A percentile compares a stretch with the other conserved stretches of the same genome.
These are phyloP conservation scores for Alternaria longipes DNA, from an alignment of 2,329 filamentous ascomycete genomes.

Conservation along the genomic window DNA sequence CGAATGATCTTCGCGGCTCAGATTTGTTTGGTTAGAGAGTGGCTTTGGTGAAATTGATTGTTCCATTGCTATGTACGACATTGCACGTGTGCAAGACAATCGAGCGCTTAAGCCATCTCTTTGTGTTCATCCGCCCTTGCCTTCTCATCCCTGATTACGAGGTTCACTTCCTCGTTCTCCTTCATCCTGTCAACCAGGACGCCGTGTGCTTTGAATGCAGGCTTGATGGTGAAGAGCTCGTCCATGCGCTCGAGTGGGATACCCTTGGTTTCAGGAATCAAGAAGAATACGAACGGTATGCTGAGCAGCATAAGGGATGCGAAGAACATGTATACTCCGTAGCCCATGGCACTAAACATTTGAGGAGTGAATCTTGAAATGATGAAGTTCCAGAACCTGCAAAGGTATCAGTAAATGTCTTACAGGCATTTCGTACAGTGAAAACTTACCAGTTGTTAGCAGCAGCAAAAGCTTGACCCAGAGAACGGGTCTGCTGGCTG, in stretches of 20 bases:
- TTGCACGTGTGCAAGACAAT: neutral
- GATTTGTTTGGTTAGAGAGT: neutral
- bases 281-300: conserved; percentile 52
- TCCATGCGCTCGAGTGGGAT: conserved; percentile 60
- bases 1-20: neutral
- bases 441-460: conserved; percentile 71
- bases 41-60: neutral
- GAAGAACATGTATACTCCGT: conserved; percentile 59
- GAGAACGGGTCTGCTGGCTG: conserved; percentile 68
- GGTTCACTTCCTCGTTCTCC: conserved; percentile 46
- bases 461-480: conserved; percentile 63
- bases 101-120: conserved; percentile 16
- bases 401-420: neutral
- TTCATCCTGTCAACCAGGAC: conserved; percentile 52
- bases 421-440: neutral
- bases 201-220: conserved; percentile 53
- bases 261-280: conserved; percentile 55
- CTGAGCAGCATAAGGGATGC: conserved; percentile 58
- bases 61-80: neutral
- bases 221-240: conserved; percentile 57
- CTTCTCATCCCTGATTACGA: conserved; percentile 42
- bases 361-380: conserved; percentile 74
- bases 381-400: conserved; percentile 73
- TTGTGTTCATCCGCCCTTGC: conserved; percentile 38
- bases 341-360: conserved; percentile 64